A percentile compares a stretch with the other conserved stretches of the same genome.
These are phyloP conservation scores for Hanseniaspora vineae DNA, from an alignment of 805 yeast species.

Conservation along the genomic window DNA sequence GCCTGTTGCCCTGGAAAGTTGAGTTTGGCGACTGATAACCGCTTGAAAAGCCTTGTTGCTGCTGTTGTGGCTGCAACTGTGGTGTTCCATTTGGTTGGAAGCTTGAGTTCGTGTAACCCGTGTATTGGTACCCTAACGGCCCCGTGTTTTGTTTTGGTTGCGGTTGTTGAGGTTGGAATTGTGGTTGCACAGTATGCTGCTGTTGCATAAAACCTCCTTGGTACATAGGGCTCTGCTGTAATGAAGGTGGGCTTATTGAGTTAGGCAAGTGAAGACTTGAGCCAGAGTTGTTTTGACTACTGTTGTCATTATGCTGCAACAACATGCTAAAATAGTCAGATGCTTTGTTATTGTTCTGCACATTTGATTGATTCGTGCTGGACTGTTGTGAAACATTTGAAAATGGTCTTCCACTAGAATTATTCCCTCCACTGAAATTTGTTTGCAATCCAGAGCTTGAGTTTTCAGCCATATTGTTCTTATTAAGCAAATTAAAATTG, in stretches of 20 bases:
- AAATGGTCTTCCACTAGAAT: neutral
- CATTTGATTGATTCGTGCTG: neutral
- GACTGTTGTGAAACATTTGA: neutral
- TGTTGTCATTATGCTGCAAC: neutral
- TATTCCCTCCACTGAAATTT: too few relatives aligned
- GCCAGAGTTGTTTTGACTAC: too few relatives aligned
- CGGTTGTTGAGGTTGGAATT: neutral
- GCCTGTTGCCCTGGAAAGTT: neutral
- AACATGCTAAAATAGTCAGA: neutral
- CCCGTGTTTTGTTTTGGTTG: neutral
- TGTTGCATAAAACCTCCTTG: neutral
- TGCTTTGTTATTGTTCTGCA: neutral
- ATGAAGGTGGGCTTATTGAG: too few relatives aligned
- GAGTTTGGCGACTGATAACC: neutral
- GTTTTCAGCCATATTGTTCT: too few relatives aligned
- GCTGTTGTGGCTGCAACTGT: neutral
- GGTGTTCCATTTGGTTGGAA: neutral
- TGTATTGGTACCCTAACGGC: neutral
- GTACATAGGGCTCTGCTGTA: neutral
- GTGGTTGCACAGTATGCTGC: neutral
- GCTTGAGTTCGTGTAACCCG: too few relatives aligned
- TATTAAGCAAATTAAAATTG: too few relatives aligned
- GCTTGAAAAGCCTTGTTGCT: neutral
- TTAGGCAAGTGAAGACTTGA: too few relatives aligned
- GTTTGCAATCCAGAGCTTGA: too few relatives aligned